A percentile compares a stretch with the other conserved stretches of the same genome.
Evolutionary conservation across 1,284 basidiomycete genomes (phyloP).

Genomic region (Chalciporus sp.): DNA sequence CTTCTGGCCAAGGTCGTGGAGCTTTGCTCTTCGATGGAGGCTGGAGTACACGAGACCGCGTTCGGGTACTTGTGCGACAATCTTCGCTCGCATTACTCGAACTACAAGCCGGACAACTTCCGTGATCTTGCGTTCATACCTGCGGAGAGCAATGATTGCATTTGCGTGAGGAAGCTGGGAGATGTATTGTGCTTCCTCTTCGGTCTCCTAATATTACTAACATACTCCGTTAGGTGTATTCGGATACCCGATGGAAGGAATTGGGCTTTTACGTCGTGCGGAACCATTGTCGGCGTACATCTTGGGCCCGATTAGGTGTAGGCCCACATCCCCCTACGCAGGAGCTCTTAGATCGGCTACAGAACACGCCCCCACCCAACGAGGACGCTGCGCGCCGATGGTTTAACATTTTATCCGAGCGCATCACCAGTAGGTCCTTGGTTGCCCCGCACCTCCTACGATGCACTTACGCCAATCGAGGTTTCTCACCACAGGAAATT

Average conservation of each 20-base stretch:
- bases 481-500: neutral
- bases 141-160: slow-evolving; percentile 50
- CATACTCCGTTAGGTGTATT: slow-evolving; percentile 61
- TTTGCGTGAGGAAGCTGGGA: slow-evolving; percentile 62
- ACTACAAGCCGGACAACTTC: slow-evolving; percentile 58
- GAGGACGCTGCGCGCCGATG: slow-evolving; percentile 56
- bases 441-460: neutral
- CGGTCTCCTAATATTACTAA: neutral
- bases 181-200: slow-evolving; percentile 47
- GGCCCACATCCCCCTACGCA: slow-evolving; percentile 68
- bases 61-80: slow-evolving; percentile 79
- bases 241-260: slow-evolving; percentile 63
- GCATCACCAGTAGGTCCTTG: slow-evolving; percentile 13
- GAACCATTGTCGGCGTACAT: slow-evolving; percentile 50
- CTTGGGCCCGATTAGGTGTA: slow-evolving; percentile 66
- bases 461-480: neutral
- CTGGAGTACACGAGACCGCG: slow-evolving; percentile 52
- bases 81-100: slow-evolving; percentile 56
- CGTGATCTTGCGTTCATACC: slow-evolving; percentile 76
- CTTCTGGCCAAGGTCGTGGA: slow-evolving; percentile 65
- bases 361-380: slow-evolving; percentile 60
- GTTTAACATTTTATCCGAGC: slow-evolving; percentile 45
- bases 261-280: slow-evolving; percentile 74
- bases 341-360: slow-evolving; percentile 62
- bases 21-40: slow-evolving; percentile 60